A percentile compares a stretch with the other conserved stretches of the same genome.
phyloP scores from a whole-genome alignment of 805 yeast species.

The Yarrowia hollandica region DNA sequence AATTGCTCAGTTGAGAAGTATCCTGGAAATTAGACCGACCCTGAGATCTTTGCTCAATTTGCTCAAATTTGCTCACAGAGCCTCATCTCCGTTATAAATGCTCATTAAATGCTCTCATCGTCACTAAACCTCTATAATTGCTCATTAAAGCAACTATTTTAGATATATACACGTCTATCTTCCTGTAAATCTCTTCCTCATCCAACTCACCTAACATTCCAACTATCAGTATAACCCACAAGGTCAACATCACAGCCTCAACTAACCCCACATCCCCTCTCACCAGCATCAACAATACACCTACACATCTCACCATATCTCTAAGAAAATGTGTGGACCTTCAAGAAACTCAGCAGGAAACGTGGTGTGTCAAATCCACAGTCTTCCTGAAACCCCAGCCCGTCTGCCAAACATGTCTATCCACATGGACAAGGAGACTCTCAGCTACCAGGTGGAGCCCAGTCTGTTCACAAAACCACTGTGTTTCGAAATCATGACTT shows the following conservation, averaged over 20 bases:
- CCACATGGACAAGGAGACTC: slow-evolving; percentile 1
- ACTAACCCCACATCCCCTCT: neutral
- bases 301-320: neutral
- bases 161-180: too few species aligned
- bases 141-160: neutral
- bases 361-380: slow-evolving; percentile 8
- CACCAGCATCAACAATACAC: neutral
- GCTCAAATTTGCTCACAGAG: neutral
- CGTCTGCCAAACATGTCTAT: slow-evolving; percentile 12
- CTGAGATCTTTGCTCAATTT: neutral
- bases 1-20: too few species aligned
- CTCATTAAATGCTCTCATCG: neutral
- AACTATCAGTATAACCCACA: slow-evolving; percentile 10
- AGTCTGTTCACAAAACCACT: slow-evolving; percentile 7
- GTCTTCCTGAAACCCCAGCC: neutral
- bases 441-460: slow-evolving; percentile 14
- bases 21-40: too few species aligned
- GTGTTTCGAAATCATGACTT: slow-evolving; percentile 18
- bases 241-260: neutral
- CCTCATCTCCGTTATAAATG: neutral
- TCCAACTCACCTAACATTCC: too few species aligned
- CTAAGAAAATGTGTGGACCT: neutral
- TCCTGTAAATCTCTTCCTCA: too few species aligned
- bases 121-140: neutral
- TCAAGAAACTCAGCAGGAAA: neutral